Conservation (phyloP, 805 yeast species). For the Ogataea zsoltii region DNA sequence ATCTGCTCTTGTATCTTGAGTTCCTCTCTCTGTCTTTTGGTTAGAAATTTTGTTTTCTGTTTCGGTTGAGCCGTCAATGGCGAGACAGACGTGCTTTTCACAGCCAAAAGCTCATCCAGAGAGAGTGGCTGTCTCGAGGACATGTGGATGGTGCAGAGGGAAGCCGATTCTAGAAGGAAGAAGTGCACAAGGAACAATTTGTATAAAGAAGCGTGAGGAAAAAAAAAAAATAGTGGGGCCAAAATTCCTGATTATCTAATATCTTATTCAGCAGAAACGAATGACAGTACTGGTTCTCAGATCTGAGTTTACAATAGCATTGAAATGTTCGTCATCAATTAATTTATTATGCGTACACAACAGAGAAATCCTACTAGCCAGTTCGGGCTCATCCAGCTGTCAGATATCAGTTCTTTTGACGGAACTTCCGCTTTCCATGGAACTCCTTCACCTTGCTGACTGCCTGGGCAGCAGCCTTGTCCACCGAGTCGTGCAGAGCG, state of each 20-base stretch:
- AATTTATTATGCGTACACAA: no score
- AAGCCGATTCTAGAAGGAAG: conserved; percentile 3
- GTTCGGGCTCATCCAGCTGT: no score
- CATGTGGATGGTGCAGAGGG: not conserved
- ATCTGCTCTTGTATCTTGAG: conserved; percentile 11
- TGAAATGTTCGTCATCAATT: no score
- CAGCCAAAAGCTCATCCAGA: conserved; percentile 37
- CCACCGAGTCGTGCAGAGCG: conserved; percentile 82
- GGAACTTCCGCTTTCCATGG: conserved; percentile 38
- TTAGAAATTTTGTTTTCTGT: conserved; percentile 37
- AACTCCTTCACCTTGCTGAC: conserved; percentile 73
- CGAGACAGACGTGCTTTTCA: conserved; percentile 30
- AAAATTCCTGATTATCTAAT: no score
- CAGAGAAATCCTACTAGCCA: no score
- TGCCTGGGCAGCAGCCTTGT: conserved; percentile 88
- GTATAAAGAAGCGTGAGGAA: no score
- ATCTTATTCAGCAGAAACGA: no score
- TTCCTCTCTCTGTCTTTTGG: conserved; percentile 45
- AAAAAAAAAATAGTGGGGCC: no score
- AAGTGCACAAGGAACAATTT: no score
- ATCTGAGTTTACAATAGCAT: no score
- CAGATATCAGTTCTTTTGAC: conserved; percentile 16
- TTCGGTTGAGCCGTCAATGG: conserved; percentile 28
- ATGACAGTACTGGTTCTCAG: no score
- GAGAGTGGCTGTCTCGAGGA: conserved; percentile 35